phyloP scores from a whole-genome alignment of 192 early-diverging fungal species.

The Coemansia biformis region DNA sequence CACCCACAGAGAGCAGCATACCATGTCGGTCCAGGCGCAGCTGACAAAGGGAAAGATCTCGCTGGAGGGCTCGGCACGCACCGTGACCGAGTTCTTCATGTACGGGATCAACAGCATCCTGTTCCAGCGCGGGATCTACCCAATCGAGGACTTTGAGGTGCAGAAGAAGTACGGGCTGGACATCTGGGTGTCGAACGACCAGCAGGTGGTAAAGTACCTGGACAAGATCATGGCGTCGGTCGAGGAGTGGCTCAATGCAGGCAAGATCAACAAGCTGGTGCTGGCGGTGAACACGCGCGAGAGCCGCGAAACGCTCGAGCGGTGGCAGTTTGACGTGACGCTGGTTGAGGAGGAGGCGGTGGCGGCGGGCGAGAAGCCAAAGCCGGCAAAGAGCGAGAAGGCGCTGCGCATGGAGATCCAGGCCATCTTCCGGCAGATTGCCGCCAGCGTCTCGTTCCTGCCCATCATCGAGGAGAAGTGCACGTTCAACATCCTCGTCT shows the following conservation, averaged over 20 bases:
- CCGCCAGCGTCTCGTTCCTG: constrained; percentile 82
- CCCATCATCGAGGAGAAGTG: constrained; percentile 83
- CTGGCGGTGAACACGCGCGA: constrained; percentile 82
- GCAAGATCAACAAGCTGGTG: constrained; percentile 77
- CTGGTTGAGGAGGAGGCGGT: constrained; percentile 50
- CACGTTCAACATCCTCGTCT: constrained; percentile 88
- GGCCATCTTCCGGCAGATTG: constrained; percentile 89
- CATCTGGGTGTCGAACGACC: constrained; percentile 72
- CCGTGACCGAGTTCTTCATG: constrained; percentile 87
- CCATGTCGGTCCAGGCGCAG: constrained; percentile 35
- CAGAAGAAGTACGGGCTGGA: constrained; percentile 84
- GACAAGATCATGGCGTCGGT: constrained; percentile 72
- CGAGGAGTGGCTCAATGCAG: constrained; percentile 70
- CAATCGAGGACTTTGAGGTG: constrained; percentile 83
- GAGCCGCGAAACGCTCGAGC: constrained; percentile 75
- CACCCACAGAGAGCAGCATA: not conserved
- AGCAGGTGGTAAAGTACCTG: constrained; percentile 68
- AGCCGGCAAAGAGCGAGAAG: constrained; percentile 47
- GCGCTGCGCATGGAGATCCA: constrained; percentile 66
- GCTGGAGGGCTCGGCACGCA: constrained; percentile 75
- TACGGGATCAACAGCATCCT: constrained; percentile 83
- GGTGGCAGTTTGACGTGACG: constrained; percentile 93
- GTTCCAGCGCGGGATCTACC: constrained; percentile 89
- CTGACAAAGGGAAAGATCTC: constrained; percentile 64
- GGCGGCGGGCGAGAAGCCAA: constrained; percentile 14